phyloP scores from a whole-genome alignment of 805 yeast genomes.

The Myxozyma udenii region DNA sequence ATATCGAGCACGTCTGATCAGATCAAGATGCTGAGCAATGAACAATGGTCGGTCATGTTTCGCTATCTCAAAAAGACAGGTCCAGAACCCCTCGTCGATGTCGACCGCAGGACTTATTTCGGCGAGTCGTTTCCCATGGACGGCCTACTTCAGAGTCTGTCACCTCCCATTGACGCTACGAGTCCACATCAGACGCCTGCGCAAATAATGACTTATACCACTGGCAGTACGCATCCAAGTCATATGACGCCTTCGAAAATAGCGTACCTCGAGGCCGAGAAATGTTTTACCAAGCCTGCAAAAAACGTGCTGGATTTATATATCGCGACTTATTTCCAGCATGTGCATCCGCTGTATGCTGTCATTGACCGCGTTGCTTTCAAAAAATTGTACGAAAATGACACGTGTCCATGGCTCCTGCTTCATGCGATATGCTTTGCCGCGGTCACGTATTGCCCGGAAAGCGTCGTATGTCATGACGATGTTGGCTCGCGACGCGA shows the following conservation, averaged over 20 bases:
- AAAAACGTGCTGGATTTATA: slow-evolving; percentile 7
- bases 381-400: slow-evolving; percentile 4
- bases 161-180: not conserved
- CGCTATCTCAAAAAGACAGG: too few species aligned
- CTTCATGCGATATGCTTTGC: slow-evolving; percentile 21
- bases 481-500: slow-evolving; percentile 13
- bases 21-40: too few species aligned
- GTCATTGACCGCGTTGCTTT: slow-evolving; percentile 17
- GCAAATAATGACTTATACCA: too few species aligned
- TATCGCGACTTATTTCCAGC: slow-evolving; percentile 15
- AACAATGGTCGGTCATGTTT: slow-evolving; percentile 8
- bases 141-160: slow-evolving; percentile 5
- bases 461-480: slow-evolving; percentile 1
- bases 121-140: slow-evolving; percentile 18
- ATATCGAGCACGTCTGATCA: too few species aligned
- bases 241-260: slow-evolving; percentile 14
- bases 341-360: slow-evolving; percentile 22
- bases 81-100: too few species aligned
- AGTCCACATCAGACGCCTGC: too few species aligned
- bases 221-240: slow-evolving; percentile 1
- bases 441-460: slow-evolving; percentile 14
- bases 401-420: slow-evolving; percentile 13
- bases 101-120: slow-evolving; percentile 5
- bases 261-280: slow-evolving; percentile 5
- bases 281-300: slow-evolving; percentile 16